Percentiles rank a stretch among this genome's conserved stretches.
These are phyloP conservation scores for Saksenaea vasiformis DNA, from an alignment of 371 early-diverging fungal genomes.

Conservation along the genomic window DNA sequence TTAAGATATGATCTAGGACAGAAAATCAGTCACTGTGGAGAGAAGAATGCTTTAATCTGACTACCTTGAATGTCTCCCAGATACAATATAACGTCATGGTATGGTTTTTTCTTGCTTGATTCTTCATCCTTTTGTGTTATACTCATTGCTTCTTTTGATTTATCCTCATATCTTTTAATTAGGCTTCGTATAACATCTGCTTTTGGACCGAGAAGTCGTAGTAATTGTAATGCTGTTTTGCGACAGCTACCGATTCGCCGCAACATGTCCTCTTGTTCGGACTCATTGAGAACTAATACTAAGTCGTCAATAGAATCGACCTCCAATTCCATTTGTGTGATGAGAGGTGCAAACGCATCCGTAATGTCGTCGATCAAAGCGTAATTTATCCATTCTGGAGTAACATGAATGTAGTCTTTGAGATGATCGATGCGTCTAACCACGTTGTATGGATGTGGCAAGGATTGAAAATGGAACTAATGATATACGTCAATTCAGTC, in stretches of 20 bases:
- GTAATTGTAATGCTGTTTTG: constrained; percentile 77
- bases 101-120: constrained; percentile 25
- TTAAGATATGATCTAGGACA: constrained; percentile 84
- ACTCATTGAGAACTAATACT: constrained; percentile 70
- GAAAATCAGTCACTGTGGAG: background rate
- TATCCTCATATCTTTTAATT: constrained; percentile 62
- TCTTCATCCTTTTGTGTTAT: constrained; percentile 29
- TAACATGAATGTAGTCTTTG: constrained; percentile 63
- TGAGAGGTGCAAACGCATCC: constrained; percentile 81
- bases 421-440: constrained; percentile 63
- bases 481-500: background rate
- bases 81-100: constrained; percentile 67
- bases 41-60: background rate
- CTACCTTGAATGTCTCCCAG: constrained; percentile 89
- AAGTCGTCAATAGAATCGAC: constrained; percentile 93
- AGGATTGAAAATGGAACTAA: constrained; percentile 65
- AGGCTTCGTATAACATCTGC: constrained; percentile 81
- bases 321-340: constrained; percentile 80
- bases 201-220: constrained; percentile 78
- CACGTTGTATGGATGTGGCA: constrained; percentile 64
- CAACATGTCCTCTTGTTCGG: constrained; percentile 87
- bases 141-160: constrained; percentile 40
- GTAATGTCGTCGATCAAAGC: constrained; percentile 87
- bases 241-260: constrained; percentile 84
- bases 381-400: constrained; percentile 90